These are phyloP conservation scores for Epichloe bromicola DNA, from an alignment of 2,329 filamentous ascomycete species.

Conservation along the genomic window DNA sequence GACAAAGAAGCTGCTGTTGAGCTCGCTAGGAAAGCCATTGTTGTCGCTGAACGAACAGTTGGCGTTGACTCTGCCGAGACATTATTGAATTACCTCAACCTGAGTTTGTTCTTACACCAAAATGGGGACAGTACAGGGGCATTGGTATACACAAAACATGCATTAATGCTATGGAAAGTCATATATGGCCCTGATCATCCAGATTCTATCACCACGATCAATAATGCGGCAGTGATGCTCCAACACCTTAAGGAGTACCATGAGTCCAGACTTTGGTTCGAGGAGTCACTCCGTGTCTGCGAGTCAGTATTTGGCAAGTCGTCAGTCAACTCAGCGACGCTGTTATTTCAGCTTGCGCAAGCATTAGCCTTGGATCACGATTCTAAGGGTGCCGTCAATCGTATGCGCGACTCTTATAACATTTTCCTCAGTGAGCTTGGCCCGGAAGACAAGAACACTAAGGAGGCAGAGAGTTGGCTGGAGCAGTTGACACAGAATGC, in stretches of 20 bases:
- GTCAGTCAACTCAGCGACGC: conserved; percentile 84
- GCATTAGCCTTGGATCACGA: conserved; percentile 92
- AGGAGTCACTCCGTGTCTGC: conserved; percentile 78
- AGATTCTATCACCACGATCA: conserved; percentile 95
- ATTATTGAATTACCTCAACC: conserved; percentile 87
- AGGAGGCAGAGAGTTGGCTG: conserved; percentile 93
- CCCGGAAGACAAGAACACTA: conserved; percentile 88
- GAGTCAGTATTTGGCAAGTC: conserved; percentile 80
- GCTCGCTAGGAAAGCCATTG: conserved; percentile 88
- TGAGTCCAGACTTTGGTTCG: conserved; percentile 93
- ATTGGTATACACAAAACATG: conserved; percentile 82
- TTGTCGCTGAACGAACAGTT: conserved; percentile 87
- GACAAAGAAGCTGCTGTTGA: conserved; percentile 95
- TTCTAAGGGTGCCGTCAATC: conserved; percentile 76
- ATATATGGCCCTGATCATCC: conserved; percentile 90
- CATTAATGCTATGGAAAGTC: conserved; percentile 89
- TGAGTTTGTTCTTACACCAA: conserved; percentile 87
- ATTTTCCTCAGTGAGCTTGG: conserved; percentile 86
- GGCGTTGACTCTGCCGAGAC: conserved; percentile 92
- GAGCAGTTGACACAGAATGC: conserved; percentile 94
- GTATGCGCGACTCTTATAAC: conserved; percentile 94
- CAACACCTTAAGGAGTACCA: conserved; percentile 91
- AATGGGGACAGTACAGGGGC: conserved; percentile 80
- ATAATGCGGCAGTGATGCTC: conserved; percentile 97
- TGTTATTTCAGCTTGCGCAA: conserved; percentile 94